A percentile compares a stretch with the other conserved stretches of the same genome.
Conservation (phyloP, 2,329 filamentous ascomycete species). For the Sarocladium oryzae region DNA sequence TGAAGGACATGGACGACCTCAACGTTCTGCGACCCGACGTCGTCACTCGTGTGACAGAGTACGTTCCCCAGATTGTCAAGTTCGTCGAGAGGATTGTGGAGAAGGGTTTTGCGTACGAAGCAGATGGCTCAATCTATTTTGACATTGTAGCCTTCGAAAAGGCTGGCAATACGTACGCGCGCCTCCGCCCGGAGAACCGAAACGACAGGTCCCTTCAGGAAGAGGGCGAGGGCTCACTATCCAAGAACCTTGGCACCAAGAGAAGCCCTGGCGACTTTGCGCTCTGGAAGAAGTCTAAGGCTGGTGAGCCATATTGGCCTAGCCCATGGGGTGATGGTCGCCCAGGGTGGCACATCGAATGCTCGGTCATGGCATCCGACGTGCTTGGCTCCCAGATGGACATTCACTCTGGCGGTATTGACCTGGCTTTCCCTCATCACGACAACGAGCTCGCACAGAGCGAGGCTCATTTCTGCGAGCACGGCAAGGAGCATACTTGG, state of each 20-base stretch:
- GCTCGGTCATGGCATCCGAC: constrained; percentile 90
- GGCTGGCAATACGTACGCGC: constrained; percentile 77
- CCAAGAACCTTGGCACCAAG: constrained; percentile 58
- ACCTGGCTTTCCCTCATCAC: constrained; percentile 86
- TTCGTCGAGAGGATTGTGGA: constrained; percentile 79
- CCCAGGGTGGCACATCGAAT: constrained; percentile 96
- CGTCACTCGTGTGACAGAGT: constrained; percentile 87
- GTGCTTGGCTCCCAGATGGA: constrained; percentile 82
- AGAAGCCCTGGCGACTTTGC: constrained; percentile 78
- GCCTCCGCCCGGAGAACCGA: constrained; percentile 76
- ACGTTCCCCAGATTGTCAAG: constrained; percentile 75
- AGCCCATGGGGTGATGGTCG: constrained; percentile 83
- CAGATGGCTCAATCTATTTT: constrained; percentile 87
- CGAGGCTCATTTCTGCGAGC: constrained; percentile 69
- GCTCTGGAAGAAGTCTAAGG: constrained; percentile 87
- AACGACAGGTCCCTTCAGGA: constrained; percentile 78
- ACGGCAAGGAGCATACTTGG: constrained; percentile 62
- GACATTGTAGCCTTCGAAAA: constrained; percentile 83
- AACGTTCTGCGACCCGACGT: constrained; percentile 80
- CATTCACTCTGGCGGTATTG: constrained; percentile 87
- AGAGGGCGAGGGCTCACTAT: constrained; percentile 82
- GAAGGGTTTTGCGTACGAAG: constrained; percentile 79
- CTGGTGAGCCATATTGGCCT: constrained; percentile 85
- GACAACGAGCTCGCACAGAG: constrained; percentile 90
- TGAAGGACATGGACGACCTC: constrained; percentile 77